Evolutionary conservation across 2,329 filamentous ascomycete species (phyloP).

Genomic region (Massarina eburnea): DNA sequence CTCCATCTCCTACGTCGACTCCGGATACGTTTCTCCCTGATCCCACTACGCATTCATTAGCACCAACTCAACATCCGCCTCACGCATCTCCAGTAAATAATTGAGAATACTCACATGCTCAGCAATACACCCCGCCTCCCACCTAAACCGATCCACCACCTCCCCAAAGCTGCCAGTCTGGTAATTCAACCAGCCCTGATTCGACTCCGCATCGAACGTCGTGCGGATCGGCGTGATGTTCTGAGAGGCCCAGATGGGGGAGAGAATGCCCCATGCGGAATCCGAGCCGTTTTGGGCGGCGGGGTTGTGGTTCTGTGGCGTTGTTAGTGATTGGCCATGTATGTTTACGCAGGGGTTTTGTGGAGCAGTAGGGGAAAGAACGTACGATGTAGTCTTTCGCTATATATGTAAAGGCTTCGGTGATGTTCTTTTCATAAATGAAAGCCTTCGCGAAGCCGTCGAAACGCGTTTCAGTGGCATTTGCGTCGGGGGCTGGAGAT

Average conservation of each 20-base stretch:
- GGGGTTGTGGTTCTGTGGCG: conserved; percentile 32
- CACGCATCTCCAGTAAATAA: not conserved
- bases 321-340: not conserved
- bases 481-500: conserved; percentile 10
- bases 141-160: conserved; percentile 32
- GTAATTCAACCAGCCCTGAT: conserved; percentile 32
- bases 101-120: conserved; percentile 29
- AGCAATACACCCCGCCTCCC: conserved; percentile 35
- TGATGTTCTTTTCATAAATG: conserved; percentile 31
- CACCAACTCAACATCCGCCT: no score
- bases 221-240: conserved; percentile 26
- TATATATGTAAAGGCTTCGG: conserved; percentile 31
- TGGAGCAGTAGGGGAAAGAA: not conserved
- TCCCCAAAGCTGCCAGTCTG: conserved; percentile 19
- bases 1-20: no score
- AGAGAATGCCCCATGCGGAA: conserved; percentile 28
- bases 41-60: no score
- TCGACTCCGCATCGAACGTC: conserved; percentile 14
- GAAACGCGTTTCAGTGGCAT: conserved; percentile 18
- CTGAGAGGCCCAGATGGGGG: conserved; percentile 24
- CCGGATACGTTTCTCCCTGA: no score
- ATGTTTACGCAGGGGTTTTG: no score
- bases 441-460: conserved; percentile 30
- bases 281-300: conserved; percentile 30
- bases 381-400: conserved; percentile 29